These are phyloP conservation scores for Hsuehochloa calcarea DNA, from an alignment of 176 grass and related monocot genomes.

Conservation along the genomic window DNA sequence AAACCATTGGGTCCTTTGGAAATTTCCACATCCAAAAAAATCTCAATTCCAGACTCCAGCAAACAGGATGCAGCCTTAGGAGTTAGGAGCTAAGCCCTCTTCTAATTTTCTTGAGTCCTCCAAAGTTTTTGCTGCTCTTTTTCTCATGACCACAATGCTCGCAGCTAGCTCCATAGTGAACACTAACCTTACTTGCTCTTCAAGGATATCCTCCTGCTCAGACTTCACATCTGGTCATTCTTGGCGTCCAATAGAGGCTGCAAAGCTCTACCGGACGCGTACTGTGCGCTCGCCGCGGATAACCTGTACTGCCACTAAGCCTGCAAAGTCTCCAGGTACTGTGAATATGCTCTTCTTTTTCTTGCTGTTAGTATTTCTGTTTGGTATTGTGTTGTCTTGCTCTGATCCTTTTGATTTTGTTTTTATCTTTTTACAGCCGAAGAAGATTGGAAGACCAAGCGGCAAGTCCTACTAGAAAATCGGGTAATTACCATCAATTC, in stretches of 20 bases:
- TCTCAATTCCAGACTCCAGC: not conserved
- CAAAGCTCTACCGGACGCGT: conserved; percentile 24
- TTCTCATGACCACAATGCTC: conserved; percentile 58
- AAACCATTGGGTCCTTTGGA: conserved; percentile 40
- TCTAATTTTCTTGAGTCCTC: conserved; percentile 7
- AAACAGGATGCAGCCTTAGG: conserved; percentile 21
- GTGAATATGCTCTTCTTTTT: not conserved
- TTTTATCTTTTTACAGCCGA: conserved; percentile 56
- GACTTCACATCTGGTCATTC: conserved; percentile 53
- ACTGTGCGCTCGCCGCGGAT: conserved; percentile 42
- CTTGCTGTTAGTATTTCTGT: conserved; percentile 15
- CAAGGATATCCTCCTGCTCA: conserved; percentile 52
- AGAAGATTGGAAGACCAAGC: conserved; percentile 95
- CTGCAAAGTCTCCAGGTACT: conserved; percentile 81
- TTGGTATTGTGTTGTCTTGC: not conserved
- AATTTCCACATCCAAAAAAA: conserved; percentile 33
- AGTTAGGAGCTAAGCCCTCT: not conserved
- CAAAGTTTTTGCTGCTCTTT: conserved; percentile 8
- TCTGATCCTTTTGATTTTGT: conserved; percentile 4
- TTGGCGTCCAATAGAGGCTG: conserved; percentile 40
- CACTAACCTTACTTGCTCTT: conserved; percentile 57
- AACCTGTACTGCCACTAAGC: conserved; percentile 76
- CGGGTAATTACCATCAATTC: conserved; percentile 45
- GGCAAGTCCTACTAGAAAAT: conserved; percentile 73
- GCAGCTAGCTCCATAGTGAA: conserved; percentile 62